Evolutionary conservation across 352 stramenopile species (phyloP).

Genomic region (Pythium scleroteichum): DNA sequence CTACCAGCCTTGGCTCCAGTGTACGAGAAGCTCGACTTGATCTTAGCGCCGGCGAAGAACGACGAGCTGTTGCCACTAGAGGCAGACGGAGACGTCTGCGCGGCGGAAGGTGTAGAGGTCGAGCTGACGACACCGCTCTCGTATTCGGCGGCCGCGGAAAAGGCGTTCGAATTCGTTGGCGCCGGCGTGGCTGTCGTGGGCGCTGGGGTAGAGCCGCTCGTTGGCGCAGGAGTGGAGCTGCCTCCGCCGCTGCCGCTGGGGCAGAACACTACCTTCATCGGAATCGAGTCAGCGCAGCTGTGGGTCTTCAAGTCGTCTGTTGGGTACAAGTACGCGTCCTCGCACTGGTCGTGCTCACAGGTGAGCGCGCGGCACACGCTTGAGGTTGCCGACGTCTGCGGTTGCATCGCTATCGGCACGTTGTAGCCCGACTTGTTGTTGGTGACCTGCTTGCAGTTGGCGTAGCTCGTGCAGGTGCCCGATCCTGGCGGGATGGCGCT

Average conservation of each 20-base stretch:
- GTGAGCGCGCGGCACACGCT: slow-evolving; percentile 34
- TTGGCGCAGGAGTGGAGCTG: slow-evolving; percentile 1
- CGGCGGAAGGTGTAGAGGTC: background rate
- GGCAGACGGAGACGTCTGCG: background rate
- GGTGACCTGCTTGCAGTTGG: slow-evolving; percentile 43
- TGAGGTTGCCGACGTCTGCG: slow-evolving; percentile 29
- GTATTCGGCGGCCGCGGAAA: slow-evolving; percentile 28
- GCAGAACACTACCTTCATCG: slow-evolving; percentile 62
- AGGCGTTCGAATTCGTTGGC: background rate
- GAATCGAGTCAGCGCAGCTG: slow-evolving; percentile 39
- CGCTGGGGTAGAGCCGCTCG: slow-evolving; percentile 13
- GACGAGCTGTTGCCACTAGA: slow-evolving; percentile 21
- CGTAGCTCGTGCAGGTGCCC: slow-evolving; percentile 37
- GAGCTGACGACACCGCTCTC: slow-evolving; percentile 23
- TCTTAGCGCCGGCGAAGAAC: slow-evolving; percentile 10
- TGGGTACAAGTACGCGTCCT: slow-evolving; percentile 64
- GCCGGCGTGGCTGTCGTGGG: slow-evolving; percentile 6
- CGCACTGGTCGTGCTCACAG: slow-evolving; percentile 39
- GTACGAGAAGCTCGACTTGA: slow-evolving; percentile 59
- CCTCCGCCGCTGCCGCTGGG: slow-evolving; percentile 18
- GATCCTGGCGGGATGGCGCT: slow-evolving; percentile 61
- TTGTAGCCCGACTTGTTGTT: slow-evolving; percentile 52
- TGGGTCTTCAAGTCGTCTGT: slow-evolving; percentile 69
- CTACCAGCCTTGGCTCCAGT: slow-evolving; percentile 51
- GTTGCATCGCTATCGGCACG: slow-evolving; percentile 46